phyloP scores from a whole-genome alignment of 2,329 filamentous ascomycete genomes.

The Fonsecaea erecta region DNA sequence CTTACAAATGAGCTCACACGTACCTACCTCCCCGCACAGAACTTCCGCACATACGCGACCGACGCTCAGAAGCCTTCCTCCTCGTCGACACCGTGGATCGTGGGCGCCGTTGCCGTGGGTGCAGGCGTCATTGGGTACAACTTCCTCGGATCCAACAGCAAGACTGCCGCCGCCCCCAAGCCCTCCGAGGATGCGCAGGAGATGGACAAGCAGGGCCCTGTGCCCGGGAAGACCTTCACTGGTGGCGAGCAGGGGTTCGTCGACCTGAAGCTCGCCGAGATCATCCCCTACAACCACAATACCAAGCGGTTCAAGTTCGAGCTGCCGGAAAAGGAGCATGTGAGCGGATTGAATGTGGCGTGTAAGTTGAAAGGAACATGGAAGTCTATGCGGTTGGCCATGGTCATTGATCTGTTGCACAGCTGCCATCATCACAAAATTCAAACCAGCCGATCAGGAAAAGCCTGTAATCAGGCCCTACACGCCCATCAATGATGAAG shows the following conservation, averaged over 20 bases:
- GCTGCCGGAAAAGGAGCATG: constrained; percentile 79
- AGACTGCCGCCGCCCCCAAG: constrained; percentile 38
- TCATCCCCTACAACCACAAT: constrained; percentile 87
- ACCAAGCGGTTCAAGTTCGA: constrained; percentile 91
- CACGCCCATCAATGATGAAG: constrained; percentile 86
- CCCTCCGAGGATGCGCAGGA: constrained; percentile 26
- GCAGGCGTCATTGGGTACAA: constrained; percentile 63
- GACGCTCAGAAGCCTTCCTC: constrained; percentile 59
- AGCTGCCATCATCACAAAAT: constrained; percentile 87
- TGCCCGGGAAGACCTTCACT: constrained; percentile 62
- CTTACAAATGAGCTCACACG: constrained; percentile 2
- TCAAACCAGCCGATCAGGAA: constrained; percentile 77
- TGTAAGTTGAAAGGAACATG: constrained; percentile 55
- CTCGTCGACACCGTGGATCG: constrained; percentile 45
- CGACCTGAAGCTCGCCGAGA: constrained; percentile 75
- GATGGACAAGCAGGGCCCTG: constrained; percentile 8
- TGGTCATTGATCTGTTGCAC: neutral
- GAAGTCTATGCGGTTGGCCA: constrained; percentile 14
- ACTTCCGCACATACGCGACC: constrained; percentile 75
- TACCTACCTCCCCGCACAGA: constrained; percentile 47
- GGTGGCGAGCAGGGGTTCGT: constrained; percentile 91
- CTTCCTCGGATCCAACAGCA: constrained; percentile 39
- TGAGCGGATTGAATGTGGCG: constrained; percentile 79
- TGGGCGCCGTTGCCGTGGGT: constrained; percentile 59
- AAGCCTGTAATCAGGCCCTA: constrained; percentile 92